A percentile compares a stretch with the other conserved stretches of the same genome.
phyloP scores from a whole-genome alignment of 768 basidiomycete species.

The Dictyophora rubrovolvata region DNA sequence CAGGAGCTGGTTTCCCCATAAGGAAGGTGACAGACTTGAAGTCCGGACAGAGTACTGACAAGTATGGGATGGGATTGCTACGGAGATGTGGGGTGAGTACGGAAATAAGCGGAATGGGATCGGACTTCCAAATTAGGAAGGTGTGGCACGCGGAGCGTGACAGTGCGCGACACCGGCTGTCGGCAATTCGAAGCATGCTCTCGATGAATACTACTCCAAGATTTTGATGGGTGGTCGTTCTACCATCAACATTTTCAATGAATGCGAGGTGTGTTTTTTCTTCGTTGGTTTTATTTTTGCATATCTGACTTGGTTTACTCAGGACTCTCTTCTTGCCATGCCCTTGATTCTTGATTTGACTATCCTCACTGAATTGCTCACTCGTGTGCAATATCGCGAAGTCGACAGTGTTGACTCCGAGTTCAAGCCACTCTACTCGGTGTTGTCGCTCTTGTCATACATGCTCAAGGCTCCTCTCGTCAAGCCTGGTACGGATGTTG shows the following conservation, averaged over 20 bases:
- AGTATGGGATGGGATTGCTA: no score
- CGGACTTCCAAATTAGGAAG: no score
- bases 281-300: constrained; percentile 3
- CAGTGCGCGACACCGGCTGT: no score
- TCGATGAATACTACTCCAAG: constrained; percentile 98
- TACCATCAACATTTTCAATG: constrained; percentile 95
- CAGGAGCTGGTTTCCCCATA: no score
- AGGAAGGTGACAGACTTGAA: no score
- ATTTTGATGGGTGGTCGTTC: constrained; percentile 93
- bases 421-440: constrained; percentile 79
- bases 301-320: constrained; percentile 11
- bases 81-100: no score
- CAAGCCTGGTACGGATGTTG: constrained; percentile 86
- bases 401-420: constrained; percentile 38
- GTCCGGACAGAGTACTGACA: no score
- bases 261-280: constrained; percentile 65
- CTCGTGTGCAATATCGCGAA: constrained; percentile 79
- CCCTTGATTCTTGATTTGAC: constrained; percentile 91
- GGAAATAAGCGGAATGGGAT: no score
- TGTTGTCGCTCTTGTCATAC: constrained; percentile 87
- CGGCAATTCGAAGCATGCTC: constrained; percentile 96
- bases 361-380: constrained; percentile 89
- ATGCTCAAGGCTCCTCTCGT: constrained; percentile 99
- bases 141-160: no score
- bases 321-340: constrained; percentile 93